Percentiles rank a stretch among this genome's conserved stretches.
Evolutionary conservation across 805 yeast species (phyloP).

Genomic region (Lachancea meyersii): DNA sequence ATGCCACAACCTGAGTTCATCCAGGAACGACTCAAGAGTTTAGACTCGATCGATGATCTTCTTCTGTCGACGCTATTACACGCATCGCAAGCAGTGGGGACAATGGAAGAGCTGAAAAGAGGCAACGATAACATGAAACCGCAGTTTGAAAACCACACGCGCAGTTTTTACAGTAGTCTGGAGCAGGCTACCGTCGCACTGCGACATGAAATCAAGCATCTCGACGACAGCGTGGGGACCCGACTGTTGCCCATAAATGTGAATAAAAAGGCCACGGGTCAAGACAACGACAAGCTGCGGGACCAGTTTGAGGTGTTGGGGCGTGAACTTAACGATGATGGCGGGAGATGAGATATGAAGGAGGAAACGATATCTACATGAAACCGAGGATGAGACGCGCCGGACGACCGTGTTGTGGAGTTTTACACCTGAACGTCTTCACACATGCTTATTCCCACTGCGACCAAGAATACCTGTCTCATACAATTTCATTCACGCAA

Average conservation of each 20-base stretch:
- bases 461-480: too few species aligned
- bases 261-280: slow-evolving; percentile 30
- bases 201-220: slow-evolving; percentile 23
- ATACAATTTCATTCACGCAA: too few species aligned
- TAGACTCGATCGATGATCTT: slow-evolving; percentile 24
- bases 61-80: slow-evolving; percentile 24
- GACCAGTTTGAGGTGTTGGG: slow-evolving; percentile 23
- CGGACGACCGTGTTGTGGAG: too few species aligned
- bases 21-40: slow-evolving; percentile 25
- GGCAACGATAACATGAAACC: slow-evolving; percentile 27
- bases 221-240: slow-evolving; percentile 29
- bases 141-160: slow-evolving; percentile 26
- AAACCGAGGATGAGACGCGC: too few species aligned
- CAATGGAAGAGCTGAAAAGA: slow-evolving; percentile 28
- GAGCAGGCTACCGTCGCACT: slow-evolving; percentile 21
- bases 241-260: slow-evolving; percentile 29
- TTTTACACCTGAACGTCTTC: too few species aligned
- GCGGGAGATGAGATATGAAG: neutral
- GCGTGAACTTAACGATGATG: slow-evolving; percentile 4
- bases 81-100: slow-evolving; percentile 28
- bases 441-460: too few species aligned
- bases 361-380: neutral
- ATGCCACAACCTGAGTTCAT: slow-evolving; percentile 30
- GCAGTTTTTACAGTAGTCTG: slow-evolving; percentile 22
- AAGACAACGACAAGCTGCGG: slow-evolving; percentile 29